These are phyloP conservation scores for Tricholoma terreum DNA, from an alignment of 768 basidiomycete genomes.

Conservation along the genomic window DNA sequence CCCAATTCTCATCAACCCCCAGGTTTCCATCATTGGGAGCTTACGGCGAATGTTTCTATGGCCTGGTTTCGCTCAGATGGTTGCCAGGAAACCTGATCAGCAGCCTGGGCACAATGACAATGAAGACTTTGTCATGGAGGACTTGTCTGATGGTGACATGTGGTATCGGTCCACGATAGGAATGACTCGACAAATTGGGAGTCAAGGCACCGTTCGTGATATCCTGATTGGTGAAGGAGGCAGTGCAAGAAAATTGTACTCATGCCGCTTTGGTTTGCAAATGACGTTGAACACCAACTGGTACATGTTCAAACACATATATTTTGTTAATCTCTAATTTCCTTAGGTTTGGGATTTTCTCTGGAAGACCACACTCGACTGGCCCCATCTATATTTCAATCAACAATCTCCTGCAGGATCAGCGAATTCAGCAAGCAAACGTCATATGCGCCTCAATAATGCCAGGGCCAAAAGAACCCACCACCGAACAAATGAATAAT, in stretches of 20 bases:
- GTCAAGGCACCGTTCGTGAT: neutral
- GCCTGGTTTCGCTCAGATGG: neutral
- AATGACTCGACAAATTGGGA: neutral
- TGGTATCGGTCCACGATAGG: neutral
- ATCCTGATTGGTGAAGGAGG: neutral
- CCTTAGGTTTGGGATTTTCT: constrained; percentile 22
- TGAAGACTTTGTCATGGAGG: neutral
- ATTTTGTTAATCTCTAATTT: neutral
- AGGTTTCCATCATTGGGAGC: constrained; percentile 3
- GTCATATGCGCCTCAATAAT: constrained; percentile 17
- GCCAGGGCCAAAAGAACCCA: too few relatives aligned
- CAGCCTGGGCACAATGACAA: neutral
- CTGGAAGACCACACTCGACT: too few relatives aligned
- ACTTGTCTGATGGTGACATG: neutral
- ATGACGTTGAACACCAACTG: constrained; percentile 23
- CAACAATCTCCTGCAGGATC: constrained; percentile 18
- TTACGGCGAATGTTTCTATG: constrained; percentile 7
- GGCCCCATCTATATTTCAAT: constrained; percentile 23
- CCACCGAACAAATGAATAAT: constrained; percentile 26
- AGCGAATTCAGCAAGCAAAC: constrained; percentile 19
- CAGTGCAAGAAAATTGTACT: neutral
- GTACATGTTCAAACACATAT: constrained; percentile 11
- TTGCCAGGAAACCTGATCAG: neutral
- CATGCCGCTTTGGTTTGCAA: constrained; percentile 19
- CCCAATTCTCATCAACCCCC: constrained; percentile 2